Percentiles rank a stretch among this genome's conserved stretches.
phyloP scores from a whole-genome alignment of 2,329 filamentous ascomycete species.

The Zarea fungicola region DNA sequence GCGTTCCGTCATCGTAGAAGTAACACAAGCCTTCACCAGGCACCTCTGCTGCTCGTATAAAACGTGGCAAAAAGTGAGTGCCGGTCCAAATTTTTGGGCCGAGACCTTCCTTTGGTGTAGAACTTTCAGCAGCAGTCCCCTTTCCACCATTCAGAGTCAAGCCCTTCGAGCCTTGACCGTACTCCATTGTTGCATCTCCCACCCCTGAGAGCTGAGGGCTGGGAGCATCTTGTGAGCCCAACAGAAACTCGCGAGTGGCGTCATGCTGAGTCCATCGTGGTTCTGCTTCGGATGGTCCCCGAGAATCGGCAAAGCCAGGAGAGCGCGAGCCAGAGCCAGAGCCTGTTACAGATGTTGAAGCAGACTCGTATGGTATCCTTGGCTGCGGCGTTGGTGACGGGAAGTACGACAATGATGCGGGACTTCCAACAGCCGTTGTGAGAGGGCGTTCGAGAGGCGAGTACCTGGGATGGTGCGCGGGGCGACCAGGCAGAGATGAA shows the following conservation, averaged over 20 bases:
- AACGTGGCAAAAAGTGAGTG: conserved; percentile 61
- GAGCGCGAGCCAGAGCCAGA: conserved; percentile 41
- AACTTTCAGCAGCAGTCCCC: conserved; percentile 24
- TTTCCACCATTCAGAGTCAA: conserved; percentile 25
- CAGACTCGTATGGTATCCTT: conserved; percentile 39
- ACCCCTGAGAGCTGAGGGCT: conserved; percentile 32
- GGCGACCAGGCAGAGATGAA: conserved; percentile 43
- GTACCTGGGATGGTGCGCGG: conserved; percentile 34
- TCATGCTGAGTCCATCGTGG: conserved; percentile 39
- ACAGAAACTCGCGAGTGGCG: conserved; percentile 39
- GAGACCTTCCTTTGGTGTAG: conserved; percentile 52
- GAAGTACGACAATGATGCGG: conserved; percentile 38
- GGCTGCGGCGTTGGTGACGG: conserved; percentile 40
- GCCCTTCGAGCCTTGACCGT: conserved; percentile 20
- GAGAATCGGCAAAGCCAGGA: conserved; percentile 37
- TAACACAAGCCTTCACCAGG: conserved; percentile 78
- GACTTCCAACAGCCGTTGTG: not conserved
- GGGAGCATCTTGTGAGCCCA: conserved; percentile 35
- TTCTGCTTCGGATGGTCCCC: conserved; percentile 30
- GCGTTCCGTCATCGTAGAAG: conserved; percentile 78
- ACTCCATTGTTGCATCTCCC: conserved; percentile 28
- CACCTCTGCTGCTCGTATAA: conserved; percentile 59
- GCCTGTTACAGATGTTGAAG: conserved; percentile 29
- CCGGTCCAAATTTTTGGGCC: conserved; percentile 67
- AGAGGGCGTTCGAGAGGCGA: conserved; percentile 45